phyloP scores from a whole-genome alignment of 495 filamentous ascomycete species.

The Talaromyces wortmannii region DNA sequence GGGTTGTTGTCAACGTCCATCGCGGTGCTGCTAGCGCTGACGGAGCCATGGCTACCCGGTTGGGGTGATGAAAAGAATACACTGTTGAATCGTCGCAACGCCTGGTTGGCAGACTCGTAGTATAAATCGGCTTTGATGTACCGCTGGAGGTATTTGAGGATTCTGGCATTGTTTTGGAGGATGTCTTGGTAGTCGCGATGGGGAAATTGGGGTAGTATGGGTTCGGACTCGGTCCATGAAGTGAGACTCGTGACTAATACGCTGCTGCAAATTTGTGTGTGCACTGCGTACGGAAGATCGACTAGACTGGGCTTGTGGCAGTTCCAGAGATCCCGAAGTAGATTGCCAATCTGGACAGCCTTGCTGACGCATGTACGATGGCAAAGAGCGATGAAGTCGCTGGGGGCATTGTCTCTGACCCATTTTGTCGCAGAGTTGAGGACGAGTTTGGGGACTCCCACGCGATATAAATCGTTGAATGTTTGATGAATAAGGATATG shows the following conservation, averaged over 20 bases:
- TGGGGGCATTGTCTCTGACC: background rate
- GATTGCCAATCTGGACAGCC: background rate
- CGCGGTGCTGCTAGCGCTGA: background rate
- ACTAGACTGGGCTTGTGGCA: background rate
- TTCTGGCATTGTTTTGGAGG: background rate
- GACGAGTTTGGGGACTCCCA: background rate
- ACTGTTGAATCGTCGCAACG: background rate
- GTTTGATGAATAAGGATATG: background rate
- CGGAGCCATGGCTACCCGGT: background rate
- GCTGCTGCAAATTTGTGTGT: slow-evolving; percentile 1
- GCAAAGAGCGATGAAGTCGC: background rate
- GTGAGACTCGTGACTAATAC: background rate
- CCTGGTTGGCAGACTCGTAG: background rate
- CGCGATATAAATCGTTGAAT: background rate
- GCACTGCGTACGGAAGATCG: slow-evolving; percentile 1
- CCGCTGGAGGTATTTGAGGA: background rate
- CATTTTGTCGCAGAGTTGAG: background rate
- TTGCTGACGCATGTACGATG: background rate
- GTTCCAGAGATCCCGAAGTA: background rate
- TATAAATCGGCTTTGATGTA: slow-evolving; percentile 1
- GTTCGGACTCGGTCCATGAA: background rate
- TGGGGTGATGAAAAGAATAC: background rate
- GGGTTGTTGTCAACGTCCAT: background rate
- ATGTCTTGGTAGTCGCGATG: background rate
- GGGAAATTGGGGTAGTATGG: background rate